A percentile compares a stretch with the other conserved stretches of the same genome.
phyloP scores from a whole-genome alignment of 257 asterid genomes.

The Solanum chmielewskii region DNA sequence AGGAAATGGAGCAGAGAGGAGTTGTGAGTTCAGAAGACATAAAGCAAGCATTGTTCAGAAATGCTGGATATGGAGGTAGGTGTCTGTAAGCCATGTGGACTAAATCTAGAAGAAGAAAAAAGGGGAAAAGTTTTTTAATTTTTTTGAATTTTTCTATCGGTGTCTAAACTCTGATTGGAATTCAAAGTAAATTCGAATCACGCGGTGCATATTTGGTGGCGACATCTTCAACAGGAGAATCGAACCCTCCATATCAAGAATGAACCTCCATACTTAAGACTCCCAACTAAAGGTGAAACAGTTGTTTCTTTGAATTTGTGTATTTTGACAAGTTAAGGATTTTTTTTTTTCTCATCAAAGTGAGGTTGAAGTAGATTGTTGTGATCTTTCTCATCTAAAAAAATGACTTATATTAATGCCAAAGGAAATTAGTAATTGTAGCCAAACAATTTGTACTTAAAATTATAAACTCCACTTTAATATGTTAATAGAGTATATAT shows the following conservation, averaged over 20 bases:
- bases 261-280: too few relatives aligned
- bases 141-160: neutral
- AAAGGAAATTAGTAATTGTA: neutral
- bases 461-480: neutral
- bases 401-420: conserved; percentile 2
- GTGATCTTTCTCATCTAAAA: conserved; percentile 1
- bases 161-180: neutral
- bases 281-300: neutral
- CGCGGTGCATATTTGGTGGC: neutral
- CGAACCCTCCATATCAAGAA: neutral
- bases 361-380: neutral
- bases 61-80: conserved; percentile 66
- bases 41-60: conserved; percentile 57
- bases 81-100: conserved; percentile 19
- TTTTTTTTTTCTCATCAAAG: neutral
- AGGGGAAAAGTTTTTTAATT: neutral
- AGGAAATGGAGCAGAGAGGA: conserved; percentile 43
- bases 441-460: neutral
- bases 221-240: neutral
- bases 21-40: conserved; percentile 41
- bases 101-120: neutral
- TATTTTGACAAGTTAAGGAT: neutral
- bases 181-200: accelerated
- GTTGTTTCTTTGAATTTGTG: neutral
- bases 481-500: neutral